phyloP scores from a whole-genome alignment of 768 basidiomycete species.

The Exsudoporus frostii region DNA sequence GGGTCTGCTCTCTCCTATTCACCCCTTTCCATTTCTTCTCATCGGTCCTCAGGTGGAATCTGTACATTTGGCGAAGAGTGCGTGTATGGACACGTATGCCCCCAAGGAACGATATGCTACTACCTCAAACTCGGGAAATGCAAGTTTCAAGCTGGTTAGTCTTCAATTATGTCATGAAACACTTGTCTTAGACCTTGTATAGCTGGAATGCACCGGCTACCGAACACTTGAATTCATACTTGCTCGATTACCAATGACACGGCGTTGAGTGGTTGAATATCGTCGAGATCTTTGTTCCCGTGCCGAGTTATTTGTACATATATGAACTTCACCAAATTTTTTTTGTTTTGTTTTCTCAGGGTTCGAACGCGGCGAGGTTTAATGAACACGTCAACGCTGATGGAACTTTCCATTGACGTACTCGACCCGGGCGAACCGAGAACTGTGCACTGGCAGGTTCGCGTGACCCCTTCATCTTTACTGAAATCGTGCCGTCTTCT shows the following conservation, averaged over 20 bases:
- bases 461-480: constrained; percentile 22
- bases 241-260: constrained; percentile 4
- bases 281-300: constrained; percentile 8
- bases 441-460: constrained; percentile 19
- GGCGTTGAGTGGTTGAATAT: constrained; percentile 7
- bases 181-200: constrained; percentile 9
- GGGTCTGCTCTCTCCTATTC: constrained; percentile 35
- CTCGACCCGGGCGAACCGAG: constrained; percentile 24
- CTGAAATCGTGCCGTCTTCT: constrained; percentile 25
- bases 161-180: constrained; percentile 9
- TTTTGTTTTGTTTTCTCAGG: constrained; percentile 25
- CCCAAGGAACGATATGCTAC: constrained; percentile 51
- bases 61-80: constrained; percentile 62
- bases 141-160: constrained; percentile 59
- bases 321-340: constrained; percentile 29
- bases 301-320: constrained; percentile 33
- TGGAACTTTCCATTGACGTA: constrained; percentile 36
- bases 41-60: constrained; percentile 40
- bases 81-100: constrained; percentile 38
- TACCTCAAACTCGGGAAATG: constrained; percentile 54
- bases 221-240: constrained; percentile 17
- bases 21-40: neutral
- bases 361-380: constrained; percentile 19
- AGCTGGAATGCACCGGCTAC: constrained; percentile 42
- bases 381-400: constrained; percentile 32